Conservation (phyloP, 2,329 filamentous ascomycete genomes). For the Colletotrichum lentis region DNA sequence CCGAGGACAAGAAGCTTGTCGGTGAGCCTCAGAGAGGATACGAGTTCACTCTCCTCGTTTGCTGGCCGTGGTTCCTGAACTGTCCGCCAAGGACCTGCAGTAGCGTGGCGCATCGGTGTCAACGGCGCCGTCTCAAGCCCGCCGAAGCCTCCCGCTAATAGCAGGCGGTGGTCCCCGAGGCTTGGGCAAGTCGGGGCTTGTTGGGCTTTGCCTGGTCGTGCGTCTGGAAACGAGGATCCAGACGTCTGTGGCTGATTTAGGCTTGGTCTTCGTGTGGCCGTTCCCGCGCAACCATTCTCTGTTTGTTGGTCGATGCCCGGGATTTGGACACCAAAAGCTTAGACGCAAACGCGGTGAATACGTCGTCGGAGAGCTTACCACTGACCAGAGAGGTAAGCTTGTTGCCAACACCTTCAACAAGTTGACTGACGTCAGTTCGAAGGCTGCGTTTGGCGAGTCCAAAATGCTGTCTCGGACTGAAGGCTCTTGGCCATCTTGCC, state of each 20-base stretch:
- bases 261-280: slow-evolving; percentile 4
- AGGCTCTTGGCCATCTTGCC: neutral
- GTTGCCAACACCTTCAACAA: neutral
- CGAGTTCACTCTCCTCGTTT: neutral
- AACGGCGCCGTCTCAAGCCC: slow-evolving; percentile 20
- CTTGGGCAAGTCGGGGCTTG: neutral
- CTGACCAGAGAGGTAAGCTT: neutral
- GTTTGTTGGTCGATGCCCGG: neutral
- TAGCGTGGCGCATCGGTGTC: slow-evolving; percentile 28
- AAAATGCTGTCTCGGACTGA: neutral
- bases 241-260: slow-evolving; percentile 19
- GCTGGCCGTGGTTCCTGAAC: neutral
- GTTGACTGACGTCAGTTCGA: neutral
- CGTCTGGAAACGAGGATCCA: neutral
- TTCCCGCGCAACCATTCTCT: slow-evolving; percentile 23
- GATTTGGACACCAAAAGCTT: neutral
- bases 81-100: slow-evolving; percentile 7
- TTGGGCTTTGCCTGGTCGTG: neutral
- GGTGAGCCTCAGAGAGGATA: neutral
- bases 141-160: slow-evolving; percentile 34
- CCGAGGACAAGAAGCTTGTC: neutral
- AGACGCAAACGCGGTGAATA: too few species aligned
- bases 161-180: neutral
- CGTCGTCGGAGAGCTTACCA: neutral
- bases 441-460: neutral